Conservation (phyloP, 2,329 filamentous ascomycete species). For the Sclerotinia subarctica region DNA sequence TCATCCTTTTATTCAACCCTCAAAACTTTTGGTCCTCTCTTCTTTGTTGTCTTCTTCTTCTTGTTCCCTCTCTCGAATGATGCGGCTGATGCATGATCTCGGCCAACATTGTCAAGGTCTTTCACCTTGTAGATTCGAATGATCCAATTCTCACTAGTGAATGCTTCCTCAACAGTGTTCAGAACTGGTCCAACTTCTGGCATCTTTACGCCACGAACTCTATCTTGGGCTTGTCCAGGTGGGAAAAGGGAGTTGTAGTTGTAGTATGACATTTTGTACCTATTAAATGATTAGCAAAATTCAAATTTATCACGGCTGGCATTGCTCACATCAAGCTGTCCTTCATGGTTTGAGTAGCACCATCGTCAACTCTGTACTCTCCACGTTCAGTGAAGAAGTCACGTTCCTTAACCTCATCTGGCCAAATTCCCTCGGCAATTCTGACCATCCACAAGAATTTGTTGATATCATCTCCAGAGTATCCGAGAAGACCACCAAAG, state of each 20-base stretch:
- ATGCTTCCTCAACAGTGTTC: slow-evolving; percentile 90
- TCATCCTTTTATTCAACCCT: slow-evolving; percentile 60
- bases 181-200: slow-evolving; percentile 84
- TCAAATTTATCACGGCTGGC: not conserved
- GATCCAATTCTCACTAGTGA: slow-evolving; percentile 99
- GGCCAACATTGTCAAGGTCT: slow-evolving; percentile 91
- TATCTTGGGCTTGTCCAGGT: slow-evolving; percentile 81
- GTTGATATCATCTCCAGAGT: slow-evolving; percentile 98
- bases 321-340: slow-evolving; percentile 92
- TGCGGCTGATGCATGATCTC: slow-evolving; percentile 71
- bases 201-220: slow-evolving; percentile 76
- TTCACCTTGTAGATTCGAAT: slow-evolving; percentile 99
- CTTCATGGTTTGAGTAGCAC: slow-evolving; percentile 94
- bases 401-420: slow-evolving; percentile 96
- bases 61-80: slow-evolving; percentile 77
- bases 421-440: slow-evolving; percentile 99
- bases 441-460: slow-evolving; percentile 99
- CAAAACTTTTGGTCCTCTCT: slow-evolving; percentile 67
- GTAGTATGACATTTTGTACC: slow-evolving; percentile 99
- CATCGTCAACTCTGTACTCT: slow-evolving; percentile 92
- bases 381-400: slow-evolving; percentile 92
- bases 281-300: slow-evolving; percentile 42
- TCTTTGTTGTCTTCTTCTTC: slow-evolving; percentile 75
- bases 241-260: slow-evolving; percentile 94
- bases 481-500: slow-evolving; percentile 91